Evolutionary conservation across 1,139 yeast genomes (phyloP).

Genomic region (Protomyces macrosporus): DNA sequence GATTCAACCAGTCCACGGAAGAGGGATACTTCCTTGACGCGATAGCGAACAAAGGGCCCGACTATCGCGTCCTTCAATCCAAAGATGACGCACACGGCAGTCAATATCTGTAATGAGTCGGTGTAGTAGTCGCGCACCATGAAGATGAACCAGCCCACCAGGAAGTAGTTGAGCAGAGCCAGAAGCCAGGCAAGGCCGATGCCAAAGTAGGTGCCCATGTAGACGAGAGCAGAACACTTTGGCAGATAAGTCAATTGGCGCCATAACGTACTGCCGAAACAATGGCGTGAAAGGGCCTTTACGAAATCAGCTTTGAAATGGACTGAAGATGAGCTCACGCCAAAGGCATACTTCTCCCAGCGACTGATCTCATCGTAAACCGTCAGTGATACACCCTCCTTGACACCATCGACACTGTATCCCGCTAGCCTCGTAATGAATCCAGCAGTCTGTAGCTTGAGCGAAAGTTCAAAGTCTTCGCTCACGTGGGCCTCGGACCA

Average conservation of each 20-base stretch:
- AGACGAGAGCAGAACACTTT: slow-evolving; percentile 29
- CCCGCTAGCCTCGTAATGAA: slow-evolving; percentile 27
- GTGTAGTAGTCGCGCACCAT: slow-evolving; percentile 27
- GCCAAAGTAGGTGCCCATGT: slow-evolving; percentile 30
- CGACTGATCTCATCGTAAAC: slow-evolving; percentile 30
- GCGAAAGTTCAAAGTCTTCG: slow-evolving; percentile 30
- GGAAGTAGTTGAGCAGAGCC: slow-evolving; percentile 28
- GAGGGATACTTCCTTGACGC: slow-evolving; percentile 24
- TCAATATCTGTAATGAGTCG: slow-evolving; percentile 27
- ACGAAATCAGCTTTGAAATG: slow-evolving; percentile 24
- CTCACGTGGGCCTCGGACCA: slow-evolving; percentile 31
- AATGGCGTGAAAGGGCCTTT: slow-evolving; percentile 29
- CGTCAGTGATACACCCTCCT: slow-evolving; percentile 31
- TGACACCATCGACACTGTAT: slow-evolving; percentile 26
- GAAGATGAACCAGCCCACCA: slow-evolving; percentile 29
- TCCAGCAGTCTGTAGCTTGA: slow-evolving; percentile 28
- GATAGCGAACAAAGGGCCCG: slow-evolving; percentile 28
- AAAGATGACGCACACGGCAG: slow-evolving; percentile 29
- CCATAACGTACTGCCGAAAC: slow-evolving; percentile 26
- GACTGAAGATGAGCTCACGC: slow-evolving; percentile 28
- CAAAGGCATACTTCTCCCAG: slow-evolving; percentile 31
- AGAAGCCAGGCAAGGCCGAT: slow-evolving; percentile 27
- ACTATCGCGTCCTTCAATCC: slow-evolving; percentile 29
- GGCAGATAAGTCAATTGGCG: slow-evolving; percentile 28
- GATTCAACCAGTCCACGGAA: slow-evolving; percentile 7